Conservation (phyloP, 2,329 filamentous ascomycete species). For the Didymosphaeria variabile region DNA sequence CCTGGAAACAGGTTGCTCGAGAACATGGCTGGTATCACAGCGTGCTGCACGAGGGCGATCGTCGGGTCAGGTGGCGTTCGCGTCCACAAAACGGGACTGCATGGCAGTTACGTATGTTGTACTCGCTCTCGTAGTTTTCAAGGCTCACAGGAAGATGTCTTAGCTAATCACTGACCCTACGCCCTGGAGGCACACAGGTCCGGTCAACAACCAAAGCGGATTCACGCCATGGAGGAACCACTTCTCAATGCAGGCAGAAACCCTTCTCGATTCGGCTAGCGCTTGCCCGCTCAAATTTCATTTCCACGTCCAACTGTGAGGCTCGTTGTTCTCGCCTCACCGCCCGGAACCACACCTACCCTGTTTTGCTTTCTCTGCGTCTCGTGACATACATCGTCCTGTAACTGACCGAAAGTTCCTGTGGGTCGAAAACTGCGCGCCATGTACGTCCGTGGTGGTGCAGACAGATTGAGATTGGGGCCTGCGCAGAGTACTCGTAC, state of each 20-base stretch:
- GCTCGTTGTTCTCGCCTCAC: background rate
- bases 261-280: background rate
- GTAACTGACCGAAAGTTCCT: background rate
- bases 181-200: background rate
- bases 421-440: background rate
- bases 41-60: constrained; percentile 12
- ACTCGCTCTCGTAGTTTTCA: too few species aligned
- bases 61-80: background rate
- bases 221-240: background rate
- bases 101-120: constrained; percentile 10
- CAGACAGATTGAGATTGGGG: background rate
- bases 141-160: background rate
- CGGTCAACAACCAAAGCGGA: background rate
- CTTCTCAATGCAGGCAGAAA: background rate
- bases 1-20: constrained; percentile 12
- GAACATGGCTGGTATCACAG: constrained; percentile 9
- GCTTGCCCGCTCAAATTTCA: background rate
- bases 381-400: background rate
- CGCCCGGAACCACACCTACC: background rate
- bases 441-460: background rate
- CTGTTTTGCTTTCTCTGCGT: background rate
- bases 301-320: background rate
- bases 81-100: constrained; percentile 12
- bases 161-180: background rate
- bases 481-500: background rate